Conservation (phyloP, 78 protist genomes). For the Dictyostelium citrinum region DNA sequence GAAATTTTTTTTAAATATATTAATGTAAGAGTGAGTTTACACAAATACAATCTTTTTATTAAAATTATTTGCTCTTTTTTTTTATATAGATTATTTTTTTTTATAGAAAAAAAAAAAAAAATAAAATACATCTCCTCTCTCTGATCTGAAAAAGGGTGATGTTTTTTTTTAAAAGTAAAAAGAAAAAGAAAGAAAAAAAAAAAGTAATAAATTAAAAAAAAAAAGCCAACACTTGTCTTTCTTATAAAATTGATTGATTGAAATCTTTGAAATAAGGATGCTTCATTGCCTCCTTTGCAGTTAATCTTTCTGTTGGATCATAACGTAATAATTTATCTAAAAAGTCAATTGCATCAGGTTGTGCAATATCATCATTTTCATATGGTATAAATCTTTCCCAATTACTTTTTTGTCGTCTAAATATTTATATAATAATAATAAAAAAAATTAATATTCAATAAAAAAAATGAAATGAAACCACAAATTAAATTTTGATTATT, state of each 20-base stretch:
- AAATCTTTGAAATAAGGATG: slow-evolving; percentile 75
- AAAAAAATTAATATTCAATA: no score
- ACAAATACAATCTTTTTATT: neutral
- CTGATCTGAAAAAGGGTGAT: no score
- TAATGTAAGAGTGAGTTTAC: neutral
- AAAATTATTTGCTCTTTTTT: neutral
- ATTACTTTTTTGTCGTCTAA: slow-evolving; percentile 28
- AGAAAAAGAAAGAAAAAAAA: neutral
- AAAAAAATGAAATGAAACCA: no score
- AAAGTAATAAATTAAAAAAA: neutral
- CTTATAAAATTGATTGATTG: neutral
- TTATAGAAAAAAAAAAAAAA: neutral
- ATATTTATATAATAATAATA: neutral
- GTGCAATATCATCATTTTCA: slow-evolving; percentile 81
- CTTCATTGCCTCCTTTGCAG: slow-evolving; percentile 80
- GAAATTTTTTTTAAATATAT: no score
- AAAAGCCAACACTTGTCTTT: neutral
- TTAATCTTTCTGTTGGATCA: slow-evolving; percentile 91
- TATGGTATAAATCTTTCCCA: slow-evolving; percentile 73
- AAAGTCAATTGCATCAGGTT: slow-evolving; percentile 96
- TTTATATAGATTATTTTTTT: neutral
- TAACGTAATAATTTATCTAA: slow-evolving; percentile 93
- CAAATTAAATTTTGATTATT: no score
- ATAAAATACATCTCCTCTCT: no score
- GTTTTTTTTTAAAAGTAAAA: neutral